Conservation (phyloP, 2,329 filamentous ascomycete genomes). For the Cyphellophora europaea region DNA sequence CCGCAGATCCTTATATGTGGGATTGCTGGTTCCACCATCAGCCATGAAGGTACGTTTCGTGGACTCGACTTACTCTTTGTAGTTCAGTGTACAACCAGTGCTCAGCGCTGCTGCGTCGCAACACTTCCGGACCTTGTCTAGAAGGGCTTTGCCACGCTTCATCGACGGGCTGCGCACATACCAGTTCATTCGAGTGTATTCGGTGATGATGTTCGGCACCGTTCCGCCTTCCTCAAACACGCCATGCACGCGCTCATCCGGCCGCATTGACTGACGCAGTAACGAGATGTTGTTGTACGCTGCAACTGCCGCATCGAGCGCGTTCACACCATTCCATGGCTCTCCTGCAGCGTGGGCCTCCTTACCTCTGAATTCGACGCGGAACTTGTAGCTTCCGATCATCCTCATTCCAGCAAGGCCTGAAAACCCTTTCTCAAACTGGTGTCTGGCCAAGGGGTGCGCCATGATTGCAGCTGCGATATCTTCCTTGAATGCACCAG, state of each 20-base stretch:
- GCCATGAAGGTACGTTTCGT: not conserved
- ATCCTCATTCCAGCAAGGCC: slow-evolving; percentile 14
- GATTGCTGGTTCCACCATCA: slow-evolving; percentile 4
- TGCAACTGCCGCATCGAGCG: slow-evolving; percentile 46
- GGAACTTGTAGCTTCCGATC: slow-evolving; percentile 27
- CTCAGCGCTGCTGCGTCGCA: slow-evolving; percentile 27
- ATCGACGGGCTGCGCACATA: slow-evolving; percentile 36
- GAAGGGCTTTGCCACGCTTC: slow-evolving; percentile 27
- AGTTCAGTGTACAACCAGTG: slow-evolving; percentile 25
- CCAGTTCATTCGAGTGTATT: slow-evolving; percentile 36
- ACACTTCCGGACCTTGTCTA: slow-evolving; percentile 23
- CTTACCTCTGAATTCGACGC: slow-evolving; percentile 38
- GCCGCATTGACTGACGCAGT: slow-evolving; percentile 47
- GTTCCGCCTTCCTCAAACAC: slow-evolving; percentile 45
- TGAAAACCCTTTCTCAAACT: slow-evolving; percentile 6
- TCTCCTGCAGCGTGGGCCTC: slow-evolving; percentile 48
- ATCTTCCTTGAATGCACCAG: slow-evolving; percentile 31
- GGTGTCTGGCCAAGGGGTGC: slow-evolving; percentile 23
- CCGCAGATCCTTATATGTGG: slow-evolving; percentile 35
- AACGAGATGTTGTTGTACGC: slow-evolving; percentile 38
- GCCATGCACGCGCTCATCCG: slow-evolving; percentile 44
- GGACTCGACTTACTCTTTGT: slow-evolving; percentile 17
- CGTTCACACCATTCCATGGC: slow-evolving; percentile 53
- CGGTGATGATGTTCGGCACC: slow-evolving; percentile 49
- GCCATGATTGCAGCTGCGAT: slow-evolving; percentile 36